Conservation (phyloP, 2,329 filamentous ascomycete species). For the Shiraia sp. region DNA sequence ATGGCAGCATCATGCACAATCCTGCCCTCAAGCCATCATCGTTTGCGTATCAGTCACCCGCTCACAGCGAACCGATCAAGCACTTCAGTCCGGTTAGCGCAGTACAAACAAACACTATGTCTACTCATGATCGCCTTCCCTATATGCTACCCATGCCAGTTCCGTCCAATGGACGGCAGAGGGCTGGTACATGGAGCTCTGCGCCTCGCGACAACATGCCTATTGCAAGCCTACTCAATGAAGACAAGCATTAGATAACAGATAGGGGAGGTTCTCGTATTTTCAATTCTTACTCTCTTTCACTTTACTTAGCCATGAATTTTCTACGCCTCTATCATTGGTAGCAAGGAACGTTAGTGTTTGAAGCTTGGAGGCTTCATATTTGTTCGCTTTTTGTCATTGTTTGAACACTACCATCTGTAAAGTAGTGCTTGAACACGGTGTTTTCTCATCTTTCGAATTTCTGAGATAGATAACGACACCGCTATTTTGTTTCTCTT, state of each 20-base stretch:
- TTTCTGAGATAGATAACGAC: too few relatives aligned
- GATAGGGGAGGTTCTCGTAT: slow-evolving; percentile 1
- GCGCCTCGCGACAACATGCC: slow-evolving; percentile 44
- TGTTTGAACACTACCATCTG: too few relatives aligned
- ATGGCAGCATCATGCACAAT: slow-evolving; percentile 43
- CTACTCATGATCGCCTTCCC: slow-evolving; percentile 39
- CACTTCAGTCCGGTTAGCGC: slow-evolving; percentile 39
- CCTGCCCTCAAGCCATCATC: slow-evolving; percentile 33
- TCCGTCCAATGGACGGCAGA: slow-evolving; percentile 35
- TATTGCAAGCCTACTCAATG: slow-evolving; percentile 45
- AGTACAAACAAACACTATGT: slow-evolving; percentile 35
- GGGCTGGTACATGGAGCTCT: slow-evolving; percentile 42
- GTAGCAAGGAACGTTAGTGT: too few relatives aligned
- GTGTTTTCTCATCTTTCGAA: too few relatives aligned
- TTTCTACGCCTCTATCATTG: too few relatives aligned
- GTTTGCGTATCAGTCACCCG: slow-evolving; percentile 37
- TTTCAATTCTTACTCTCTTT: slow-evolving; percentile 20
- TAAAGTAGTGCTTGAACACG: too few relatives aligned
- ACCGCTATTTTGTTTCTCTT: too few relatives aligned
- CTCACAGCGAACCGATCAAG: slow-evolving; percentile 34
- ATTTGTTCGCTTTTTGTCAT: neutral
- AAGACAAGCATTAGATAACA: slow-evolving; percentile 41
- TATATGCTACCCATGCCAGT: slow-evolving; percentile 45
- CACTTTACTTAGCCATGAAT: slow-evolving; percentile 9
- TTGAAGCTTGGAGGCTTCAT: neutral